Base-by-base conservation (phyloP, 352 stramenopile genomes). In the Globisporangium middletonii region DNA sequence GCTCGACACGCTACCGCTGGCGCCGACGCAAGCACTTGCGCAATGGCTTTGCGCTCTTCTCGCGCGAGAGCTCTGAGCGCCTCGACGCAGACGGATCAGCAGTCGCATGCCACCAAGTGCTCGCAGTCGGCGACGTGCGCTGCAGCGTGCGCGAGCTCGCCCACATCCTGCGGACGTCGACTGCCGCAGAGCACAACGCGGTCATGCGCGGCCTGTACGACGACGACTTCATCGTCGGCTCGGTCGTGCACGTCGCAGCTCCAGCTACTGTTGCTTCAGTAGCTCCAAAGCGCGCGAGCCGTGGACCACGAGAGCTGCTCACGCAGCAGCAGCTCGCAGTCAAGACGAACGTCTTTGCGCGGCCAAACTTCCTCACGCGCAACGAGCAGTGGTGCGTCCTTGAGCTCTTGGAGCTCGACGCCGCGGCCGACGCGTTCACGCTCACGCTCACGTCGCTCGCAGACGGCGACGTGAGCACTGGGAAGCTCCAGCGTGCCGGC, bases 161-260 rank as follows among this genome's bases (percentile, higher is more conserved):
- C 41, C 47, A 57, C 35, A 53, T 66, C 27, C 41, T 83, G 28
- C 33, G 63, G 8, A 69, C 63, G 0, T 44, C 63, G 4, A 69
- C 56, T 30, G 71, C 79, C 47, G 73, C 46, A 41, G 66, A 70
- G 42, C 74, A 64, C 50, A 79, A 79, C 47, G 51, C 44, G 1
- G 33, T 69, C n/a, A 80, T 83, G 71, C 63, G 68, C 26, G 41
- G 62, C 6, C 30, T 80, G 4, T 78, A 73, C 67, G 64, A 73
- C 50, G 53, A 64, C 0, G 60, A 78, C 37, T 83, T 80, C 42
- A 78, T 83, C 55, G 78, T 77, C 53, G 71, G 73, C 2, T 75
- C 71, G 1, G n/a, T 83, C 53, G 71, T 75, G 11, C 62, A 77
- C 42, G 45, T 67, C 33, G 7, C 33, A 2, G 7, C 33, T 11